Evolutionary conservation across 176 grass and related monocot genomes (phyloP).

Genomic region (Oryza meyeriana): DNA sequence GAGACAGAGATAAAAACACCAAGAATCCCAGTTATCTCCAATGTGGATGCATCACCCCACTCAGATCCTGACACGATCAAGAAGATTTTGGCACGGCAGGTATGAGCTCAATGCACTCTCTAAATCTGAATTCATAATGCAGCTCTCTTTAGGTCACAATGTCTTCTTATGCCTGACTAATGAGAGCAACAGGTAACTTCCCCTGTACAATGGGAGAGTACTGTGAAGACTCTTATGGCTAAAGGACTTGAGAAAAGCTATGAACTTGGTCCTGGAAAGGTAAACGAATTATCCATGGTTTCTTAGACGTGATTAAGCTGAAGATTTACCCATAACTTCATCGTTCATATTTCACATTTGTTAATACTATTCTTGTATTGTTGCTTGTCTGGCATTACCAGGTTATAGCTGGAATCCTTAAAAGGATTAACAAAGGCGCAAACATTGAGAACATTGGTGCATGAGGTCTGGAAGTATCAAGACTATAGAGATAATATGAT

Average conservation of each 20-base stretch:
- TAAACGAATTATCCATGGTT: constrained; percentile 19
- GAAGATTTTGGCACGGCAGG: constrained; percentile 78
- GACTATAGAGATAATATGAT: neutral
- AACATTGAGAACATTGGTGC: constrained; percentile 77
- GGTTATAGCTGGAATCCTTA: constrained; percentile 96
- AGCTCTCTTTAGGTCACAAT: neutral
- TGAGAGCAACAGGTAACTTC: constrained; percentile 65
- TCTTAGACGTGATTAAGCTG: neutral
- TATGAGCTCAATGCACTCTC: constrained; percentile 1
- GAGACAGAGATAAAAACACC: constrained; percentile 70
- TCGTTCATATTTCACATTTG: neutral
- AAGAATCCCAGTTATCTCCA: constrained; percentile 92
- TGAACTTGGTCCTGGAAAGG: constrained; percentile 98
- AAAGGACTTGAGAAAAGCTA: constrained; percentile 96
- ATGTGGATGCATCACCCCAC: constrained; percentile 78
- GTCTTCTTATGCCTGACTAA: constrained; percentile 11
- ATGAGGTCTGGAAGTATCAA: constrained; percentile 27
- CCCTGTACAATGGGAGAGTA: constrained; percentile 86
- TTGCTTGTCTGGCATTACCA: constrained; percentile 14
- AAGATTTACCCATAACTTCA: neutral
- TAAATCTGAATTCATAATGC: neutral
- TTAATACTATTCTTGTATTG: neutral
- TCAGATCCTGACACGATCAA: constrained; percentile 84
- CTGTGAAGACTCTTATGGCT: constrained; percentile 74
- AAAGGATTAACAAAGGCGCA: constrained; percentile 81